Evolutionary conservation across 768 basidiomycete genomes (phyloP).

Genomic region (Mycena albidolilacea): DNA sequence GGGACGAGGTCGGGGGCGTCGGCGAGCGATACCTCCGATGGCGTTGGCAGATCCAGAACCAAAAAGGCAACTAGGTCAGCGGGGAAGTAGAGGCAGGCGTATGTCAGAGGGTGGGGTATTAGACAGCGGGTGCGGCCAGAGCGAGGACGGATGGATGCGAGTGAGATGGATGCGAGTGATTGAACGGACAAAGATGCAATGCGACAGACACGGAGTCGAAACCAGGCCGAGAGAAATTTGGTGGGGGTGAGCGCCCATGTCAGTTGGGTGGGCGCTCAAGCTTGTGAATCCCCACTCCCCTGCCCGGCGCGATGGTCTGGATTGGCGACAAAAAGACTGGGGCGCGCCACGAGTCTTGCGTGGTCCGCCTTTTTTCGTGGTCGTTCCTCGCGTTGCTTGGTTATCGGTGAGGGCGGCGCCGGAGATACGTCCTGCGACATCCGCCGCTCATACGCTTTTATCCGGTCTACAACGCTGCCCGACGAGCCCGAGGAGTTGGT

Average conservation of each 20-base stretch:
- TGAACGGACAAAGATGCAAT: conserved; percentile 8
- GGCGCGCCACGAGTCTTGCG: conserved; percentile 71
- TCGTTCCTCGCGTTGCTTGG: conserved; percentile 59
- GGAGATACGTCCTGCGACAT: conserved; percentile 62
- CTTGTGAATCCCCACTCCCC: conserved; percentile 29
- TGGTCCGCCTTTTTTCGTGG: conserved; percentile 55
- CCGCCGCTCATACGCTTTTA: conserved; percentile 72
- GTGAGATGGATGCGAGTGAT: neutral
- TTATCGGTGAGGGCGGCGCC: conserved; percentile 49
- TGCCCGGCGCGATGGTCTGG: conserved; percentile 61
- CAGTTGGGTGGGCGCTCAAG: neutral
- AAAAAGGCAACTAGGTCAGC: conserved; percentile 23
- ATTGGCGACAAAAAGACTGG: conserved; percentile 82
- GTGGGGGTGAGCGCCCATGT: too few relatives aligned
- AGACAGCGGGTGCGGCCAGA: conserved; percentile 5
- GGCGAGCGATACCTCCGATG: conserved; percentile 34
- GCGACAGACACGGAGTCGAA: conserved; percentile 17
- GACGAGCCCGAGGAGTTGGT: conserved; percentile 40
- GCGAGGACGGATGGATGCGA: neutral
- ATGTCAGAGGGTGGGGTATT: conserved; percentile 14
- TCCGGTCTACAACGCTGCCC: conserved; percentile 62
- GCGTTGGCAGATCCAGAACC: conserved; percentile 21
- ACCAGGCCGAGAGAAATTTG: neutral
- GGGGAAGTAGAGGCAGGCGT: conserved; percentile 7
- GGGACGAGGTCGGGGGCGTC: conserved; percentile 24